Conservation (phyloP, 495 filamentous ascomycete species). For the Penicillium paxilli region DNA sequence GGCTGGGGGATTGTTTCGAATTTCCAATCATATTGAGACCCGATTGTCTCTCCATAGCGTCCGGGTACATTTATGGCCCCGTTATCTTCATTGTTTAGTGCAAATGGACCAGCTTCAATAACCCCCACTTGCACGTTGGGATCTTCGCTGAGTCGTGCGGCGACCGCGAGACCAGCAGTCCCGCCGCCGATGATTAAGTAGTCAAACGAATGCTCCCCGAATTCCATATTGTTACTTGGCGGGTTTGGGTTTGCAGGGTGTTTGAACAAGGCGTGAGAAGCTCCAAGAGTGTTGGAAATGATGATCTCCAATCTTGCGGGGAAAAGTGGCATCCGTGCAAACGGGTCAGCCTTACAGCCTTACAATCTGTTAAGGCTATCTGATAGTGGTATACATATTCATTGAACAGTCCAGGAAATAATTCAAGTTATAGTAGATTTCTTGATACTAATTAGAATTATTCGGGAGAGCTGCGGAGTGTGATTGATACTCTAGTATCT, state of each 20-base stretch:
- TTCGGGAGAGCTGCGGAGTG: too few relatives aligned
- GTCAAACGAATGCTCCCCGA: constrained; percentile 28
- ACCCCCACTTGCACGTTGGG: constrained; percentile 40
- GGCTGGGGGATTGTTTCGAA: constrained; percentile 41
- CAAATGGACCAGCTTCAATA: constrained; percentile 46
- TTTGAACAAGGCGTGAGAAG: too few relatives aligned
- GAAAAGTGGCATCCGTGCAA: too few relatives aligned
- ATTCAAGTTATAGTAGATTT: too few relatives aligned
- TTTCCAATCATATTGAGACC: constrained; percentile 45
- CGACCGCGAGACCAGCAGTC: constrained; percentile 35
- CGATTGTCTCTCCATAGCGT: constrained; percentile 40
- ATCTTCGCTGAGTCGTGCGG: constrained; percentile 49
- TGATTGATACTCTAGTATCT: too few relatives aligned
- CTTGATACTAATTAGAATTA: too few relatives aligned
- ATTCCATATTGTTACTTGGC: not conserved
- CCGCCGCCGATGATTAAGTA: constrained; percentile 40
- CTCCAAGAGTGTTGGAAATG: too few relatives aligned
- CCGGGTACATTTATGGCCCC: constrained; percentile 43
- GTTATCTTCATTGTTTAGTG: constrained; percentile 27
- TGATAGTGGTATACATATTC: too few relatives aligned
- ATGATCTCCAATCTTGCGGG: too few relatives aligned
- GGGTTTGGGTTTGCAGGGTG: not conserved
- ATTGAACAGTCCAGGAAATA: too few relatives aligned
- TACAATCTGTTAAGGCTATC: too few relatives aligned
- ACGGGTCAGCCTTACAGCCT: too few relatives aligned